A percentile compares a stretch with the other conserved stretches of the same genome.
phyloP scores from a whole-genome alignment of 2,329 filamentous ascomycete genomes.

The Geosmithia putterillii region DNA sequence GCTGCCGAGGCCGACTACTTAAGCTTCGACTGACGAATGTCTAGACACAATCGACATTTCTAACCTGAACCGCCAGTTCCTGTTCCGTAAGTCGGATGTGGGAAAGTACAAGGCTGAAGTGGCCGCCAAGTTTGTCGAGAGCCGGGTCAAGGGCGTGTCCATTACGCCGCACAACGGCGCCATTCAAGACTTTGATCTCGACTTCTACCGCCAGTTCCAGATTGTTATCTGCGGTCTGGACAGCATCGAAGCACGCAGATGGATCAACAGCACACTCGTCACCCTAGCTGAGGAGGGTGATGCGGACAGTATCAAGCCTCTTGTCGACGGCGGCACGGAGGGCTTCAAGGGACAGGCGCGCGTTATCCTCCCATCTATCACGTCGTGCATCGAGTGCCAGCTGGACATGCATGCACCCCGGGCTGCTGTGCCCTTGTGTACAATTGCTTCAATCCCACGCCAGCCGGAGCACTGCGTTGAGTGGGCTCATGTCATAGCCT shows the following conservation, averaged over 20 bases:
- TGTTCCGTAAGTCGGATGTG: constrained; percentile 85
- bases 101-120: constrained; percentile 90
- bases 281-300: constrained; percentile 71
- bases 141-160: constrained; percentile 74
- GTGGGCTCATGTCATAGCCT: constrained; percentile 97
- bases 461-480: constrained; percentile 98
- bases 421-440: constrained; percentile 92
- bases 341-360: constrained; percentile 96
- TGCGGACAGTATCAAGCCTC: constrained; percentile 76
- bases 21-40: not conserved
- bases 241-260: constrained; percentile 92
- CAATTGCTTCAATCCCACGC: constrained; percentile 87
- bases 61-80: constrained; percentile 93
- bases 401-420: constrained; percentile 98
- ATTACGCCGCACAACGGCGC: constrained; percentile 91
- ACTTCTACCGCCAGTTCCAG: constrained; percentile 95
- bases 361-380: constrained; percentile 83
- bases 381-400: constrained; percentile 95
- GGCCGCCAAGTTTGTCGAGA: constrained; percentile 83
- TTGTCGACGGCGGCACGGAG: constrained; percentile 95
- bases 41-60: constrained; percentile 95
- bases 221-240: constrained; percentile 89
- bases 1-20: not conserved
- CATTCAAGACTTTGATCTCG: constrained; percentile 93
- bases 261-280: constrained; percentile 93